A percentile compares a stretch with the other conserved stretches of the same genome.
Conservation (phyloP, 306 rosid species). For the Acacia melanoxylon region DNA sequence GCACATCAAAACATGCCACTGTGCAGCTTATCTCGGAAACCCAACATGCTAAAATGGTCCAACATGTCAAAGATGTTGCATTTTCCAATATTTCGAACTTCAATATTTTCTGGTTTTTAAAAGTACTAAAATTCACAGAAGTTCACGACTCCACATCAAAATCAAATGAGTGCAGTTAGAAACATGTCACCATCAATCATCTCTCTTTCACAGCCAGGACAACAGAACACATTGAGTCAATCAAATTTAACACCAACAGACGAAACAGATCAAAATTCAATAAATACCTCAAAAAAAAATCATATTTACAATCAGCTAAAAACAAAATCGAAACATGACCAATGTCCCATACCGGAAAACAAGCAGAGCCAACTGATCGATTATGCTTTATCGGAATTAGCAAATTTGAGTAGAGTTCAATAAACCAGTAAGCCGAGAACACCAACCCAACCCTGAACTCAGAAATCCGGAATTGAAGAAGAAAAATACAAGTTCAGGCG, state of each 20-base stretch:
- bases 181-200: background rate
- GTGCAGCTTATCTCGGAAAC: slow-evolving; percentile 40
- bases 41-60: slow-evolving; percentile 29
- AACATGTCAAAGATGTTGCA: slow-evolving; percentile 22
- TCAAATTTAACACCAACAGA: slow-evolving; percentile 24
- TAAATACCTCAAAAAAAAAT: background rate
- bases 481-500: slow-evolving; percentile 10
- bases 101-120: slow-evolving; percentile 34
- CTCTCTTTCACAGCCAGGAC: slow-evolving; percentile 25
- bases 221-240: slow-evolving; percentile 31
- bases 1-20: slow-evolving; percentile 10
- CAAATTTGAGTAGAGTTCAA: background rate
- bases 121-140: slow-evolving; percentile 31
- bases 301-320: background rate
- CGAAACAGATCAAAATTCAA: slow-evolving; percentile 53
- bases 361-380: slow-evolving; percentile 9
- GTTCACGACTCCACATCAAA: slow-evolving; percentile 27
- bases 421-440: slow-evolving; percentile 11
- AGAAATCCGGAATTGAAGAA: slow-evolving; percentile 33
- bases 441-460: slow-evolving; percentile 24
- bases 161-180: slow-evolving; percentile 9
- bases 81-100: slow-evolving; percentile 41
- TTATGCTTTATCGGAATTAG: background rate
- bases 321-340: background rate
- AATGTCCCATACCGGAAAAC: slow-evolving; percentile 6